Evolutionary conservation across 306 rosid genomes (phyloP).

Genomic region (Ochetophila trinervis): DNA sequence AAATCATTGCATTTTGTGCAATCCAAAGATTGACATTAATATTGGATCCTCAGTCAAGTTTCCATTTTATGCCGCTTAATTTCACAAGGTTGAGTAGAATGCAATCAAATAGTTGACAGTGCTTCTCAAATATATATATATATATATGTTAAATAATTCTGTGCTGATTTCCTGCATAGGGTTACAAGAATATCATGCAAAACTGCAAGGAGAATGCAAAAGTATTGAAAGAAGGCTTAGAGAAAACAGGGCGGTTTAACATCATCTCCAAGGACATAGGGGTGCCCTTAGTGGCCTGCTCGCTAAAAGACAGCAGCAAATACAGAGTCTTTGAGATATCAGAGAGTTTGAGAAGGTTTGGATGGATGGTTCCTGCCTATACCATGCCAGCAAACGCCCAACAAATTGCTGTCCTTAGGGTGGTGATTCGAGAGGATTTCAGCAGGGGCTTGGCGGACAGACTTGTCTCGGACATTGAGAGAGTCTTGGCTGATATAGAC

Average conservation of each 20-base stretch:
- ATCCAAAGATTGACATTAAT: too few species aligned
- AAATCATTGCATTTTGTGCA: too few species aligned
- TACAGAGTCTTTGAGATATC: constrained; percentile 76
- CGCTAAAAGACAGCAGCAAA: constrained; percentile 66
- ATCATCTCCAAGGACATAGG: constrained; percentile 76
- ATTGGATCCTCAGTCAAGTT: too few species aligned
- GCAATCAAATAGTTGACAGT: too few species aligned
- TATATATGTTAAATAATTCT: too few species aligned
- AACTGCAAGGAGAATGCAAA: constrained; percentile 67
- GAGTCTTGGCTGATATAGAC: constrained; percentile 56
- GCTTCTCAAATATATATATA: too few species aligned
- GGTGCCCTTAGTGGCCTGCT: constrained; percentile 75
- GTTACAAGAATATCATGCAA: constrained; percentile 70
- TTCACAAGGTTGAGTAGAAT: too few species aligned
- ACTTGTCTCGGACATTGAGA: constrained; percentile 55
- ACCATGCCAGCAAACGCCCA: constrained; percentile 76
- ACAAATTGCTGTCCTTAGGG: constrained; percentile 65
- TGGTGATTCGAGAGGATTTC: constrained; percentile 89
- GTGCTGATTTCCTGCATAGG: constrained; percentile 32
- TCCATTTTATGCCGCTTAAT: too few species aligned
- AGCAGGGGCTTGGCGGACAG: constrained; percentile 75
- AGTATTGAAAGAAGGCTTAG: constrained; percentile 54
- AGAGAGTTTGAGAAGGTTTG: constrained; percentile 54
- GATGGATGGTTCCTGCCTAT: constrained; percentile 95
- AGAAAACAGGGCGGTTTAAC: constrained; percentile 55